These are phyloP conservation scores for Penicillium sp. DNA, from an alignment of 2,329 filamentous ascomycete species.

Conservation along the genomic window DNA sequence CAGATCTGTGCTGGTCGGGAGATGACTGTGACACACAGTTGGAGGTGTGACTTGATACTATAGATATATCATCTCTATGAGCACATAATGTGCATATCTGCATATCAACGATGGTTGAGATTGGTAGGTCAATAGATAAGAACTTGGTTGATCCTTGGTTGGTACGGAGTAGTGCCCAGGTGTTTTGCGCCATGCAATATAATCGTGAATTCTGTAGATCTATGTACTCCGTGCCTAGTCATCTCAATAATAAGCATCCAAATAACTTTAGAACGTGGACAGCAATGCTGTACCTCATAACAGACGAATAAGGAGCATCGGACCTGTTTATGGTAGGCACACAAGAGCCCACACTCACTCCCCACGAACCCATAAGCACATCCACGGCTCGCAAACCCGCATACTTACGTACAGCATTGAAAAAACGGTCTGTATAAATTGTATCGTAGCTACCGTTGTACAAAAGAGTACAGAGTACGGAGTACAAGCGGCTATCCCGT, in stretches of 20 bases:
- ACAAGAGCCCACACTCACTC: neutral
- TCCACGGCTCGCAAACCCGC: neutral
- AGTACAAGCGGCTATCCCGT: constrained; percentile 1
- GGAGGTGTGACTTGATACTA: too few relatives aligned
- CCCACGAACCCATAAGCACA: neutral
- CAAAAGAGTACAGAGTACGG: neutral
- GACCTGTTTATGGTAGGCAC: neutral
- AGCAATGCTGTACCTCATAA: neutral
- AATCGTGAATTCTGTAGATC: neutral
- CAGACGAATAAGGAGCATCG: neutral
- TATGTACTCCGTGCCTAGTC: neutral
- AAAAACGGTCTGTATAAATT: neutral
- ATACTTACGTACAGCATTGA: neutral
- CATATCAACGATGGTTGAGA: neutral
- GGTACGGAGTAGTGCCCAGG: neutral
- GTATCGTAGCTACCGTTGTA: neutral
- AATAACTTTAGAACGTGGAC: neutral
- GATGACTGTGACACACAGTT: neutral
- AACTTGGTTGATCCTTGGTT: neutral
- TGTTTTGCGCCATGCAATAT: too few relatives aligned
- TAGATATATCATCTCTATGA: neutral
- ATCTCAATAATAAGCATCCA: too few relatives aligned
- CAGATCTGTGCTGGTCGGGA: neutral
- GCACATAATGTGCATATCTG: neutral
- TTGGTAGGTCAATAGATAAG: neutral